These are phyloP conservation scores for Pleurotus pulmonarius DNA, from an alignment of 768 basidiomycete species.

Conservation along the genomic window DNA sequence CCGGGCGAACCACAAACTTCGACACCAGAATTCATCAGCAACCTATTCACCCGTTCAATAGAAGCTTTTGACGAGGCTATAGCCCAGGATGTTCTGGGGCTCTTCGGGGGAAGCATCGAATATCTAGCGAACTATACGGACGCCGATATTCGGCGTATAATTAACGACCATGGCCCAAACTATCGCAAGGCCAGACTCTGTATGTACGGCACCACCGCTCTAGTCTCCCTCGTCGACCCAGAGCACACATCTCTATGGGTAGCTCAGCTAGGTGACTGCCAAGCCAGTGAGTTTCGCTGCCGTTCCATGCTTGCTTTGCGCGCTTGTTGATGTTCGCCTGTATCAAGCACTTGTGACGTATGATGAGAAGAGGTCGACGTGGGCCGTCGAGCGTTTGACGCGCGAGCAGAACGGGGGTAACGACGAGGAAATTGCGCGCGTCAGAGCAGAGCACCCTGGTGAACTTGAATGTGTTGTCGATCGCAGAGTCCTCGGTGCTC, in stretches of 20 bases:
- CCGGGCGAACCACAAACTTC: slow-evolving; percentile 32
- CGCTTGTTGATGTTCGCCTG: too few relatives aligned
- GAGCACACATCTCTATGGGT: slow-evolving; percentile 69
- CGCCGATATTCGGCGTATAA: slow-evolving; percentile 49
- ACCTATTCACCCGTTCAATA: slow-evolving; percentile 55
- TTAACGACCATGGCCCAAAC: slow-evolving; percentile 66
- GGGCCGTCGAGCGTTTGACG: slow-evolving; percentile 62
- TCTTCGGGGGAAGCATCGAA: slow-evolving; percentile 55
- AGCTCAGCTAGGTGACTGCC: slow-evolving; percentile 79
- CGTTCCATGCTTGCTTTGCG: too few relatives aligned
- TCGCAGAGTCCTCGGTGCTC: slow-evolving; percentile 68
- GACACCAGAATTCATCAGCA: slow-evolving; percentile 48
- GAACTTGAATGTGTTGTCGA: slow-evolving; percentile 68
- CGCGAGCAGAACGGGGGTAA: slow-evolving; percentile 70
- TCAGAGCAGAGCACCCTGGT: slow-evolving; percentile 60
- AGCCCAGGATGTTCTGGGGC: slow-evolving; percentile 57
- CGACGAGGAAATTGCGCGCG: slow-evolving; percentile 58
- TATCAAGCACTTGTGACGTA: slow-evolving; percentile 48
- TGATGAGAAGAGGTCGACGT: slow-evolving; percentile 39
- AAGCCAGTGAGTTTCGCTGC: slow-evolving; percentile 51
- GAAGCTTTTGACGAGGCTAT: slow-evolving; percentile 64
- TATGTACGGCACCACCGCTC: slow-evolving; percentile 78
- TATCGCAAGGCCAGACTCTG: slow-evolving; percentile 64
- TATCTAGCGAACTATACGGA: slow-evolving; percentile 49
- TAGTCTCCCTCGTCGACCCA: slow-evolving; percentile 71